Conservation (phyloP, 805 yeast species). For the Wickerhamiella azymoides region DNA sequence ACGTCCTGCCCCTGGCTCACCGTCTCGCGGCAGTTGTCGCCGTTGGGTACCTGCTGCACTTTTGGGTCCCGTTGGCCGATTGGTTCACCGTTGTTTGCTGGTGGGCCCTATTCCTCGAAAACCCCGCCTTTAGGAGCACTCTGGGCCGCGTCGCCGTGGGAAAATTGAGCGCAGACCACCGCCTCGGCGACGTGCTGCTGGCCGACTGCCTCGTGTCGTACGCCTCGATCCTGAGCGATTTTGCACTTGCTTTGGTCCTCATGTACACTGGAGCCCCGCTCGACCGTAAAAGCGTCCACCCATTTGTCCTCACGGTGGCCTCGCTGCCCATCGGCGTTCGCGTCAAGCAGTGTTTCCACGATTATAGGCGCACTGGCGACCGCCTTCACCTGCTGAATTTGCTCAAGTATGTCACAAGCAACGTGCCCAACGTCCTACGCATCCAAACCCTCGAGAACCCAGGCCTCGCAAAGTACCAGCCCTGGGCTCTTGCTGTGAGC, state of each 20-base stretch:
- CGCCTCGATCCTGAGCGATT: conserved; percentile 60
- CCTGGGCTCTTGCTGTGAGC: conserved; percentile 39
- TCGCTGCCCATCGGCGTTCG: conserved; percentile 59
- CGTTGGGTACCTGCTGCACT: neutral
- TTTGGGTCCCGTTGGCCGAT: neutral
- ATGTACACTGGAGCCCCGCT: conserved; percentile 59
- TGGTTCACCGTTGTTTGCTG: conserved; percentile 31
- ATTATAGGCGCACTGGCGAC: conserved; percentile 40
- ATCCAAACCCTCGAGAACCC: conserved; percentile 12
- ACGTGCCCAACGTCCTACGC: conserved; percentile 14
- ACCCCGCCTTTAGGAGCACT: conserved; percentile 29
- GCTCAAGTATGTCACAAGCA: conserved; percentile 40
- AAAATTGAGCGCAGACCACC: conserved; percentile 37
- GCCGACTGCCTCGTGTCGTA: conserved; percentile 81
- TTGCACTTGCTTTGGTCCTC: conserved; percentile 44
- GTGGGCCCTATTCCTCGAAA: conserved; percentile 26
- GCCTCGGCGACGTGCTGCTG: conserved; percentile 68
- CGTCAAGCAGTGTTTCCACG: conserved; percentile 67
- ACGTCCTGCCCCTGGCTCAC: neutral
- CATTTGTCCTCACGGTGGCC: conserved; percentile 25
- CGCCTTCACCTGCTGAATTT: conserved; percentile 53
- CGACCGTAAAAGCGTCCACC: conserved; percentile 28
- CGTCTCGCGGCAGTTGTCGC: neutral
- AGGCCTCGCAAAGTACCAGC: conserved; percentile 17
- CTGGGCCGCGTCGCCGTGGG: conserved; percentile 42